Percentiles rank a stretch among this genome's conserved stretches.
phyloP scores from a whole-genome alignment of 169 alveolate species.

The Eimeria nieschulzi region DNA sequence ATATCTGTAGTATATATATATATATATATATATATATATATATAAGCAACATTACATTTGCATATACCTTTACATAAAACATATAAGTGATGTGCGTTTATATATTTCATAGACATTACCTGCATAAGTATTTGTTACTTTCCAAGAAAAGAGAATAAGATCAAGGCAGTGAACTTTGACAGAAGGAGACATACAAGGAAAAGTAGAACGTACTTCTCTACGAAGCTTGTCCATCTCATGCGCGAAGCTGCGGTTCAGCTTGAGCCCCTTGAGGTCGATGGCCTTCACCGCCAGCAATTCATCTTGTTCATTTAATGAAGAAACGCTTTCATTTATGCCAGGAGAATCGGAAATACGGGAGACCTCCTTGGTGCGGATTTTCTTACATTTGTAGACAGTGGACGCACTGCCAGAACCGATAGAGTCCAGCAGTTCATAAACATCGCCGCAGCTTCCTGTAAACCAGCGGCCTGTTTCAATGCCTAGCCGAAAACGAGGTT shows the following conservation, averaged over 20 bases:
- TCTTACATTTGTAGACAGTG: not conserved
- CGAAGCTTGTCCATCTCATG: conserved; percentile 10
- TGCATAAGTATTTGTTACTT: too few species aligned
- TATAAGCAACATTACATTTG: too few species aligned
- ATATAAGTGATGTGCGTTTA: too few species aligned
- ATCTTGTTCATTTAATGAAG: not conserved
- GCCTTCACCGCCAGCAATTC: conserved; percentile 43
- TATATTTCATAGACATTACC: too few species aligned
- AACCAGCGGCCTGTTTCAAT: not conserved
- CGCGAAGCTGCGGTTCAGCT: conserved; percentile 10
- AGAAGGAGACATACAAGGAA: not conserved
- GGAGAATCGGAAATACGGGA: too few species aligned
- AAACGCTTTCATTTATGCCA: not conserved
- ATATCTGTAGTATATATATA: too few species aligned
- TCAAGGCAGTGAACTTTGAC: too few species aligned
- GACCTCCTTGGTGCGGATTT: too few species aligned
- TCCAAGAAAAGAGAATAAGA: too few species aligned
- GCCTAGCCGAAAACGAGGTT: not conserved
- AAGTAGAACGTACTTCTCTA: conserved; percentile 6
- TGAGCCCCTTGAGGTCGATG: conserved; percentile 31
- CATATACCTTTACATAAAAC: too few species aligned
- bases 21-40: too few species aligned
- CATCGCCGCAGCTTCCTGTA: not conserved
- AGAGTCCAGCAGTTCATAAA: not conserved
- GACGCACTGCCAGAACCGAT: not conserved